These are phyloP conservation scores for Bipolaris oryzae DNA, from an alignment of 2,329 filamentous ascomycete genomes.

Conservation along the genomic window DNA sequence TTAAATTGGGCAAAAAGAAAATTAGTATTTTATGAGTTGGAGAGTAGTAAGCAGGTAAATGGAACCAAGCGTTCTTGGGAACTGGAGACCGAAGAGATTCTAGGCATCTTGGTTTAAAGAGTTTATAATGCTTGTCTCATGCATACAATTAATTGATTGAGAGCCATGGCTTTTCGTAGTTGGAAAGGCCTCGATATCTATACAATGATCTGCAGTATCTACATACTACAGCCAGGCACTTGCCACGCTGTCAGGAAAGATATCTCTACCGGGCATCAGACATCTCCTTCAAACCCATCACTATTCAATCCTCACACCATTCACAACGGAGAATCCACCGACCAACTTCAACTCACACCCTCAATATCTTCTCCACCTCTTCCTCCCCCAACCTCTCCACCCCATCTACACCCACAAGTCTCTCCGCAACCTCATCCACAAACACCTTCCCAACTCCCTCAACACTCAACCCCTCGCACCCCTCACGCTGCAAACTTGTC, in stretches of 20 bases:
- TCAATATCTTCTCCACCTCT: slow-evolving; percentile 18
- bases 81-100: too few relatives aligned
- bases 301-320: not conserved
- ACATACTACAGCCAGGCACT: not conserved
- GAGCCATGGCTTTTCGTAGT: not conserved
- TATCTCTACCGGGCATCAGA: not conserved
- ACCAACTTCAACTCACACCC: not conserved
- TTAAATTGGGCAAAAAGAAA: too few relatives aligned
- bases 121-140: too few relatives aligned
- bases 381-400: slow-evolving; percentile 26
- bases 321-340: not conserved
- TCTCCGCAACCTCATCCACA: slow-evolving; percentile 48
- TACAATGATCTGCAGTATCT: not conserved
- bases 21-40: too few relatives aligned
- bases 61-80: too few relatives aligned
- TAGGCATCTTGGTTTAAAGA: too few relatives aligned
- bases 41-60: too few relatives aligned
- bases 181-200: not conserved
- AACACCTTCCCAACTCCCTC: slow-evolving; percentile 50
- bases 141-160: not conserved
- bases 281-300: not conserved
- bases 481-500: slow-evolving; percentile 72
- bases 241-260: not conserved
- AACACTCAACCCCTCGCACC: slow-evolving; percentile 44
- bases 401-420: slow-evolving; percentile 28